Evolutionary conservation across 225 moss, liverwort and hornwort genomes (phyloP).

Genomic region (Ulota crispa): DNA sequence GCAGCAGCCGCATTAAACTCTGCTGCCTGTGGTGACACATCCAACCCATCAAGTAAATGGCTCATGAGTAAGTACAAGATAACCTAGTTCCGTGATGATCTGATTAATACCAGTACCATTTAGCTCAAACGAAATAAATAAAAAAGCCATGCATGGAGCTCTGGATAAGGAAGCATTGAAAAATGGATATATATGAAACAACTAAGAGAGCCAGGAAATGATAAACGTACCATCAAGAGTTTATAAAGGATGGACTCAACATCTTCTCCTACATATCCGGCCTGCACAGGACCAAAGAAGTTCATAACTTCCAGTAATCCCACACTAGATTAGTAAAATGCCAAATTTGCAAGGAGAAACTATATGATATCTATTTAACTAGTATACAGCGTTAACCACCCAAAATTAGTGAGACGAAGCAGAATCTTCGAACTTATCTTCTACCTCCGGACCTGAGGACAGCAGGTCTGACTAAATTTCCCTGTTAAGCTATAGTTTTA

Average conservation of each 20-base stretch:
- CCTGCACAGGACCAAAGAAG: slow-evolving; percentile 50
- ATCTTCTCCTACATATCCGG: slow-evolving; percentile 94
- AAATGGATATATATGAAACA: background rate
- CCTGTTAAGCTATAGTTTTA: background rate
- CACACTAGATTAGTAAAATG: background rate
- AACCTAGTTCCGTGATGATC: background rate
- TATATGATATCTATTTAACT: background rate
- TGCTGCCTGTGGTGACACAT: slow-evolving; percentile 57
- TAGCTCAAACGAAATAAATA: background rate
- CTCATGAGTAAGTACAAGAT: background rate
- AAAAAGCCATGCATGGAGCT: slow-evolving; percentile 1
- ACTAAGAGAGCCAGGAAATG: background rate
- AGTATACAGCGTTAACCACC: background rate
- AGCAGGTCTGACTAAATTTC: background rate
- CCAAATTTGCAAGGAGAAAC: slow-evolving; percentile 13
- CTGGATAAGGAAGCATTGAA: slow-evolving; percentile 2
- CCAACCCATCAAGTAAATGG: slow-evolving; percentile 22
- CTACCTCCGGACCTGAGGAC: slow-evolving; percentile 9
- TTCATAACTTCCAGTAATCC: slow-evolving; percentile 1
- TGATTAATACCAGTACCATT: background rate
- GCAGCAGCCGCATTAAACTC: slow-evolving; percentile 87
- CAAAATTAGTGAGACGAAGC: slow-evolving; percentile 8
- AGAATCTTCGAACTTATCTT: background rate
- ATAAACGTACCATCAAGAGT: slow-evolving; percentile 67
- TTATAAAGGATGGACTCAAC: slow-evolving; percentile 94